phyloP scores from a whole-genome alignment of 129 eudicot genomes.

The Escallonia rubra region DNA sequence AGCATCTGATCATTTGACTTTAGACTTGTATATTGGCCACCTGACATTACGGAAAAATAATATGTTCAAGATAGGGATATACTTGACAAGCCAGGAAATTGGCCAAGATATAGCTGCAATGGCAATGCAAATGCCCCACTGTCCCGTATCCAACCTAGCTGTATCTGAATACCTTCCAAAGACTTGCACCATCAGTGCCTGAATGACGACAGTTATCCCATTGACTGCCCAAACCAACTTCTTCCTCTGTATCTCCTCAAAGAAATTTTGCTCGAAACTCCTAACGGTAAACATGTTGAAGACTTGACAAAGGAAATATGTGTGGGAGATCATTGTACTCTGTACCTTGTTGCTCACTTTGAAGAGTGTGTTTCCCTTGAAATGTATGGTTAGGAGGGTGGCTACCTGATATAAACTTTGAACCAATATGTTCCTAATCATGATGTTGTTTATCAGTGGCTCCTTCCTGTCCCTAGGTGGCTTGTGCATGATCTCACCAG shows the following conservation, averaged over 20 bases:
- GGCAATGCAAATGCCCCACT: conserved; percentile 11
- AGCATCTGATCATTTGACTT: too few relatives aligned
- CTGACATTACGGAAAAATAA: neutral
- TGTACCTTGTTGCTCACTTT: neutral
- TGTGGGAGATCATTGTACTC: neutral
- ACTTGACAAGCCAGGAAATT: conserved; percentile 3
- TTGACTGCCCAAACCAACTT: neutral
- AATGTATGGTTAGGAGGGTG: conserved; percentile 1
- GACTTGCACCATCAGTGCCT: conserved; percentile 3
- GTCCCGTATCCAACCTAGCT: conserved; percentile 5
- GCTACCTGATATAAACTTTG: conserved; percentile 2
- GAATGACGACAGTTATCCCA: conserved; percentile 6
- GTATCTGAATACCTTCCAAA: conserved; percentile 5
- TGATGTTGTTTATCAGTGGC: conserved; percentile 6
- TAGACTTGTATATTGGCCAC: neutral
- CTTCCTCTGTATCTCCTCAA: conserved; percentile 7
- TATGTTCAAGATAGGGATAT: conserved; percentile 4
- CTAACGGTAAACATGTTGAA: conserved; percentile 5
- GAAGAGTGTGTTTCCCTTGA: neutral
- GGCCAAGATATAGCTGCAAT: conserved; percentile 8
- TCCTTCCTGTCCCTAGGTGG: neutral
- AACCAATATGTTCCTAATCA: conserved; percentile 5
- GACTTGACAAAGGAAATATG: conserved; percentile 2
- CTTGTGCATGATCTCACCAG: neutral
- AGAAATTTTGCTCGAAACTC: neutral